These are phyloP conservation scores for Wickerhamiella galacta DNA, from an alignment of 805 yeast genomes.

Conservation along the genomic window DNA sequence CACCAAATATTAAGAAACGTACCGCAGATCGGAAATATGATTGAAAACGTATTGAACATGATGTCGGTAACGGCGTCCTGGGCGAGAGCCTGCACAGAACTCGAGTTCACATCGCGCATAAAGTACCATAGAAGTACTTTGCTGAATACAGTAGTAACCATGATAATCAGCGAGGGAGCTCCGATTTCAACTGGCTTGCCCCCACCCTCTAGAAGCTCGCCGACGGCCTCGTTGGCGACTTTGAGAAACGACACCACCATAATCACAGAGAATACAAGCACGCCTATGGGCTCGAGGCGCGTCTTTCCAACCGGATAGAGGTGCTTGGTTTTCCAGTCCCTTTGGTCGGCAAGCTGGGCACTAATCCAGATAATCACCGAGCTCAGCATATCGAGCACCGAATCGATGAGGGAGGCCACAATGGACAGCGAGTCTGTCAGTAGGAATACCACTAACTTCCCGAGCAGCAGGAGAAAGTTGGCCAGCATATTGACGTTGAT, in stretches of 20 bases:
- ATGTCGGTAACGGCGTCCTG: constrained; percentile 73
- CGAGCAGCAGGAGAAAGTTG: constrained; percentile 38
- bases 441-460: constrained; percentile 43
- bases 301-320: constrained; percentile 52
- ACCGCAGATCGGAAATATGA: constrained; percentile 53
- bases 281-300: constrained; percentile 64
- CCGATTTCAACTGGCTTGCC: constrained; percentile 29
- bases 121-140: constrained; percentile 47
- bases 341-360: constrained; percentile 26
- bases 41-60: constrained; percentile 53
- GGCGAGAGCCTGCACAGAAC: constrained; percentile 61
- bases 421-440: constrained; percentile 58
- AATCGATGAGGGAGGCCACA: constrained; percentile 64
- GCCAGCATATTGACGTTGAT: constrained; percentile 46
- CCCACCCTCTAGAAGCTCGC: constrained; percentile 29
- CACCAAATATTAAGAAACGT: constrained; percentile 39
- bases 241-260: constrained; percentile 58
- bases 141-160: constrained; percentile 43
- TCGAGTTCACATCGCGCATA: constrained; percentile 43
- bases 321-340: constrained; percentile 30
- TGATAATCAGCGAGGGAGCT: constrained; percentile 35
- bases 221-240: constrained; percentile 48
- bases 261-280: constrained; percentile 52
- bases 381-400: constrained; percentile 55
- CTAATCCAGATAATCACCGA: constrained; percentile 55